These are phyloP conservation scores for Kingdonia uniflora DNA, from an alignment of 164 flowering plant species.

Conservation along the genomic window DNA sequence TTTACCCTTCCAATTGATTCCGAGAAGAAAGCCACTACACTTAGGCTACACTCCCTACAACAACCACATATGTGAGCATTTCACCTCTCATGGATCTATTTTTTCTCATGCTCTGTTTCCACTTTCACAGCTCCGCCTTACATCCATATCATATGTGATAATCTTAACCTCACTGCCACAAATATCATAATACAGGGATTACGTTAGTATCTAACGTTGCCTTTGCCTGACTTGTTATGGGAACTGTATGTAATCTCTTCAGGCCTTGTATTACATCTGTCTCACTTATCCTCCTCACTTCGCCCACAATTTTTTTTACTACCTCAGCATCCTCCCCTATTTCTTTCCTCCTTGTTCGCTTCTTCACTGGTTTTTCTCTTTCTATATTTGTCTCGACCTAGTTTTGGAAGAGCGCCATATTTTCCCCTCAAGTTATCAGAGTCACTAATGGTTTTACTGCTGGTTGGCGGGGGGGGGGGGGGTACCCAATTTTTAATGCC, in stretches of 20 bases:
- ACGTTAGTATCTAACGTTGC: constrained; percentile 83
- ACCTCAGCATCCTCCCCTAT: constrained; percentile 29
- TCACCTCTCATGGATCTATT: constrained; percentile 74
- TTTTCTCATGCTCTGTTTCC: constrained; percentile 79
- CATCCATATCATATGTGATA: constrained; percentile 68
- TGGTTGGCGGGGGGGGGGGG: constrained; percentile 96
- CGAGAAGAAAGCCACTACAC: constrained; percentile 62
- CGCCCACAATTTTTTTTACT: constrained; percentile 62
- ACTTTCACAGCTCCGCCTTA: constrained; percentile 81
- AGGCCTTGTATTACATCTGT: constrained; percentile 82
- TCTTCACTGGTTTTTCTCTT: constrained; percentile 73
- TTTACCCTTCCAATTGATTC: constrained; percentile 73
- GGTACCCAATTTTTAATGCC: constrained; percentile 92
- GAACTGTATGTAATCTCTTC: constrained; percentile 68
- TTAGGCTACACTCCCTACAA: constrained; percentile 36
- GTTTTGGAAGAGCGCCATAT: constrained; percentile 55
- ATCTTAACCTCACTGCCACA: constrained; percentile 62
- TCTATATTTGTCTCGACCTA: constrained; percentile 82
- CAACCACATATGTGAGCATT: constrained; percentile 82
- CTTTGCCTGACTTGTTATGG: constrained; percentile 73
- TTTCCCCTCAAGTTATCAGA: constrained; percentile 71
- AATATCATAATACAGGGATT: constrained; percentile 83
- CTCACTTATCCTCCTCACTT: constrained; percentile 45
- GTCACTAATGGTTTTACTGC: constrained; percentile 66
- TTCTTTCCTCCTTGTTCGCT: constrained; percentile 57